Conservation (phyloP, 345 rosid genomes). For the Capsella bursapastoris region DNA sequence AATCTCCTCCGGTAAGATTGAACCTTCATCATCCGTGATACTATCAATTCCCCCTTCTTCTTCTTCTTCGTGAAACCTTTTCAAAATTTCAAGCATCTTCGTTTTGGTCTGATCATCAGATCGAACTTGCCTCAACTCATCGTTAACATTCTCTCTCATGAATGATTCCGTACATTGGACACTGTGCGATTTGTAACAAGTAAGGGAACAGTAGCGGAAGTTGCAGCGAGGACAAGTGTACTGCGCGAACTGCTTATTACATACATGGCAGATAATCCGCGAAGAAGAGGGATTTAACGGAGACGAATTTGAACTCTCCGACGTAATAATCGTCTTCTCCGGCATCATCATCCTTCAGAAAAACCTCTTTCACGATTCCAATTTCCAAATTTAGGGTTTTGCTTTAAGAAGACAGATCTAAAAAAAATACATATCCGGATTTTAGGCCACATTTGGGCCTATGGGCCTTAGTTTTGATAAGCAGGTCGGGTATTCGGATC, state of each 20-base stretch:
- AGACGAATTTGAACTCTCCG: conserved; percentile 57
- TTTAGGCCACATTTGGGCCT: not conserved
- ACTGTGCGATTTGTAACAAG: conserved; percentile 88
- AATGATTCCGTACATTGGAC: conserved; percentile 89
- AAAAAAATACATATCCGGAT: not conserved
- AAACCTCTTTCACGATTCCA: not conserved
- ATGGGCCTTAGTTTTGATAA: not conserved
- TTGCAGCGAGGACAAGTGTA: conserved; percentile 97
- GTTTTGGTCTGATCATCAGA: conserved; percentile 63
- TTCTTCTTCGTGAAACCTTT: conserved; percentile 74
- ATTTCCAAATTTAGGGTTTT: conserved; percentile 24
- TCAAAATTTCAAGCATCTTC: conserved; percentile 83
- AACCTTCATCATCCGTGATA: conserved; percentile 51
- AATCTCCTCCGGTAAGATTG: conserved; percentile 63
- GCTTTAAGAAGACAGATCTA: conserved; percentile 12
- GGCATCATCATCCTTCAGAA: conserved; percentile 35
- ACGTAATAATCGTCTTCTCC: conserved; percentile 48
- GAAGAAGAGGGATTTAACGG: conserved; percentile 60
- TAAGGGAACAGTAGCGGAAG: conserved; percentile 81
- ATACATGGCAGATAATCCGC: conserved; percentile 78
- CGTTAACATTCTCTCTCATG: conserved; percentile 86
- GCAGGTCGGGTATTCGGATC: not conserved
- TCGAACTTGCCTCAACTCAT: conserved; percentile 68
- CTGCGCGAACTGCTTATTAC: conserved; percentile 90
- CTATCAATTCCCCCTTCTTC: conserved; percentile 50